phyloP scores from a whole-genome alignment of 2,329 filamentous ascomycete genomes.

The Neonectria neomacrospora region DNA sequence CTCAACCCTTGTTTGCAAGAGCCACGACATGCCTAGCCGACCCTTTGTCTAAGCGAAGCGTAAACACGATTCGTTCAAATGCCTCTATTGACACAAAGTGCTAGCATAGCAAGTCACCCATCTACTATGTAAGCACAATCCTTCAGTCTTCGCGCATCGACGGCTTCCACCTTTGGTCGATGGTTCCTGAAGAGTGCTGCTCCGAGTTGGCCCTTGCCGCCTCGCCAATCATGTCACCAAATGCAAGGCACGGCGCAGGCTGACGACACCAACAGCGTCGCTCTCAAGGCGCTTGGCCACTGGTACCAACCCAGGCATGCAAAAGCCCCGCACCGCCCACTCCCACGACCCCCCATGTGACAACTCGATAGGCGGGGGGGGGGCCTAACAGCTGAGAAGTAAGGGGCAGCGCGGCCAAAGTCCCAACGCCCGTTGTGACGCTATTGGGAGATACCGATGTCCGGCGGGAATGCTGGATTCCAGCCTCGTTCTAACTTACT shows the following conservation, averaged over 20 bases:
- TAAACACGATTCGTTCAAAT: no score
- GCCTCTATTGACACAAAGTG: no score
- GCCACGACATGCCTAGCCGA: no score
- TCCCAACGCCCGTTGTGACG: conserved; percentile 26
- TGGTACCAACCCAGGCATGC: conserved; percentile 24
- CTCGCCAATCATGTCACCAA: conserved; percentile 44
- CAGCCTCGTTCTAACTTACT: conserved; percentile 21
- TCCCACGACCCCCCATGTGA: conserved; percentile 41
- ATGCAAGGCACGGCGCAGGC: conserved; percentile 46
- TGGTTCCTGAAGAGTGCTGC: conserved; percentile 42
- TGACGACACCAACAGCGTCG: conserved; percentile 42
- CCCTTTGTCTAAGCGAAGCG: no score
- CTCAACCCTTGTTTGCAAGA: not conserved
- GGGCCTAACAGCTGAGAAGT: conserved; percentile 40
- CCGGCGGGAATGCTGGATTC: conserved; percentile 13
- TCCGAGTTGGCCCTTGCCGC: conserved; percentile 36
- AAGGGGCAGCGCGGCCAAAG: conserved; percentile 34
- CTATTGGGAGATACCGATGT: conserved; percentile 4
- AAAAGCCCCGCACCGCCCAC: conserved; percentile 38
- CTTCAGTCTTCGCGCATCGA: not conserved
- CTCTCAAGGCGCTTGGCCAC: conserved; percentile 24
- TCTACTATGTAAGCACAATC: no score
- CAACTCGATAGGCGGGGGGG: conserved; percentile 40
- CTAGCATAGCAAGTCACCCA: no score
- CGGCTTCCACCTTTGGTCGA: conserved; percentile 30